Base-by-base conservation (phyloP, 352 stramenopile species). In the Pythium scleroteichum region DNA sequence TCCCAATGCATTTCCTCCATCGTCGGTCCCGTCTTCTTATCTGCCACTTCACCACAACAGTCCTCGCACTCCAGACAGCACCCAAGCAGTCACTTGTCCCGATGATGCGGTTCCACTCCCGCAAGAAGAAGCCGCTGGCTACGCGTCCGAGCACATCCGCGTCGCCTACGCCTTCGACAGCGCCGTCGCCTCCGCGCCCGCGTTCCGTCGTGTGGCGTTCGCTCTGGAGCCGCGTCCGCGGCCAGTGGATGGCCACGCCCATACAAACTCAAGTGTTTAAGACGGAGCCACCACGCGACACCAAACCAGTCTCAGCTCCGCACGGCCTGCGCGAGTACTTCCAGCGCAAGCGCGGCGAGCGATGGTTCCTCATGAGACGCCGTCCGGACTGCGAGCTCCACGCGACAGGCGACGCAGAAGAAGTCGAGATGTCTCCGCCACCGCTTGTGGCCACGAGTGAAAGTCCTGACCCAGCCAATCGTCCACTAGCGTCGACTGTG, bases 291-390 rank as follows among this genome's bases (percentile, higher is more conserved):
- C 9, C 14, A 32, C 46, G 14, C 23, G 14, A 7, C 53, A 4
- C 42, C 27, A 39, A 20, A 39, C 26, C 19, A 29, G n/a, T 3
- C 55, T 40, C 4, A 22, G 41, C n/a, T 44, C 4, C 42, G 23
- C 42, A 14, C 27, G 24, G 59, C 1, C 23, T 66, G 17, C 50
- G 59, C 16, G 59, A 22, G 16, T 66, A 60, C 35, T 44, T 59
- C 32, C 59, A 60, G n/a, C 59, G 59, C 33, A 54, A 60, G 50
- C 59, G 59, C 16, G 59, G 59, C 42, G 59, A 60, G 32, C 14
- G 53, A 16, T 66, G 59, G 59, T 66, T 66, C 33, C 41, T 66
- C 20, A 66, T 51, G 2, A 59, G 53, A 41, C 59, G 59, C 17
- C 41, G 50, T 29, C 29, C 32, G 1, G 59, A 64, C 40, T 20